phyloP scores from a whole-genome alignment of 2,329 filamentous ascomycete species.

The Blastomyces emzantsi region DNA sequence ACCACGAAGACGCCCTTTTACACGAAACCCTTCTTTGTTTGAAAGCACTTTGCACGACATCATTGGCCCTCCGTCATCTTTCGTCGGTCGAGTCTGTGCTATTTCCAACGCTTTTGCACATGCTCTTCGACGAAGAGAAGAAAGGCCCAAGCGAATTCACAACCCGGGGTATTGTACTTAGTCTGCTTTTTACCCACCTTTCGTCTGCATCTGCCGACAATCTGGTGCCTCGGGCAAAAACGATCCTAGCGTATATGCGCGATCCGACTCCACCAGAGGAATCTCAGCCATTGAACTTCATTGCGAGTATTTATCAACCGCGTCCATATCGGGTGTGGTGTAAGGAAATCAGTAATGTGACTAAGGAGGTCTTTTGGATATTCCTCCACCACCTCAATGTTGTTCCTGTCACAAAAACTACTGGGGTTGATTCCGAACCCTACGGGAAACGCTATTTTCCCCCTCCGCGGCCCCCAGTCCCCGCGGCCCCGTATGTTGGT shows the following conservation, averaged over 20 bases:
- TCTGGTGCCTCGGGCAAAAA: slow-evolving; percentile 58
- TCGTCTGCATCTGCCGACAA: slow-evolving; percentile 55
- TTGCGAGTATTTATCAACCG: slow-evolving; percentile 77
- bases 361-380: slow-evolving; percentile 99
- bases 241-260: slow-evolving; percentile 68
- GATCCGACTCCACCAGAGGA: slow-evolving; percentile 70
- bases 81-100: slow-evolving; percentile 68
- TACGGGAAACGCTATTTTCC: slow-evolving; percentile 61
- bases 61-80: slow-evolving; percentile 71
- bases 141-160: slow-evolving; percentile 96
- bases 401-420: slow-evolving; percentile 45
- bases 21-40: slow-evolving; percentile 89
- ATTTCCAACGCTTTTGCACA: slow-evolving; percentile 74
- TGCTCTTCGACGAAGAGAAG: slow-evolving; percentile 96
- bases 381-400: slow-evolving; percentile 93
- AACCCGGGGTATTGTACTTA: slow-evolving; percentile 82
- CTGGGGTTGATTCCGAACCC: slow-evolving; percentile 20
- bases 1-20: slow-evolving; percentile 86
- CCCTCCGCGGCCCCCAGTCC: slow-evolving; percentile 75
- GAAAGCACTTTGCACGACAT: slow-evolving; percentile 90
- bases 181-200: slow-evolving; percentile 80
- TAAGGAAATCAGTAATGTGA: slow-evolving; percentile 84
- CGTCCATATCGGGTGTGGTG: slow-evolving; percentile 90
- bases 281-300: slow-evolving; percentile 70
- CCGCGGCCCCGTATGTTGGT: slow-evolving; percentile 89